Evolutionary conservation across 2,329 filamentous ascomycete species (phyloP).

Genomic region (Bipolaris gigantea): DNA sequence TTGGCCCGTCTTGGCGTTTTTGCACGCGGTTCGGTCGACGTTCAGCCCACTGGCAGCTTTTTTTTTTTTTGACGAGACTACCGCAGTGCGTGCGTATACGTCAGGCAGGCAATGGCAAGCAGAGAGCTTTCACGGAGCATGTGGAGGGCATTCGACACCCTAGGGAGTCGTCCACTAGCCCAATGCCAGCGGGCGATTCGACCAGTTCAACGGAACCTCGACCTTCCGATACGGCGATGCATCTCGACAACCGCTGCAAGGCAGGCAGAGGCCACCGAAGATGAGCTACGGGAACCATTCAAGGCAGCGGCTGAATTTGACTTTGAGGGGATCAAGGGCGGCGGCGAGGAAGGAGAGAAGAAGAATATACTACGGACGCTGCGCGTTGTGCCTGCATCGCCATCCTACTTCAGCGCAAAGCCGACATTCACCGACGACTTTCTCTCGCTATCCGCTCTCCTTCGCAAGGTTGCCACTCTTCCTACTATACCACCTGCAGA

Average conservation of each 20-base stretch:
- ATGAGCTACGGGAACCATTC: slow-evolving; percentile 32
- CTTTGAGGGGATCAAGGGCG: slow-evolving; percentile 30
- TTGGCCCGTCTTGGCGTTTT: slow-evolving; percentile 24
- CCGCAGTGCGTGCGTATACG: slow-evolving; percentile 8
- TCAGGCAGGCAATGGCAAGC: slow-evolving; percentile 33
- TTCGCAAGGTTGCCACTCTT: slow-evolving; percentile 71
- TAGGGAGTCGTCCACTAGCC: slow-evolving; percentile 24
- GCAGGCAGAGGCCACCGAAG: slow-evolving; percentile 27
- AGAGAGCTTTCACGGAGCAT: slow-evolving; percentile 37
- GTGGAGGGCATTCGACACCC: slow-evolving; percentile 28
- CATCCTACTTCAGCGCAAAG: slow-evolving; percentile 91
- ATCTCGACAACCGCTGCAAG: slow-evolving; percentile 38
- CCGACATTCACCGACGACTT: slow-evolving; percentile 85
- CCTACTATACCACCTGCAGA: slow-evolving; percentile 68
- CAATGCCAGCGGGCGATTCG: slow-evolving; percentile 29
- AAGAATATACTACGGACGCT: slow-evolving; percentile 45
- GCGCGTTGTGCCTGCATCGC: slow-evolving; percentile 78
- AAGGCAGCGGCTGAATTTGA: slow-evolving; percentile 51
- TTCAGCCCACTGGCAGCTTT: slow-evolving; percentile 9
- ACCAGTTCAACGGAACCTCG: slow-evolving; percentile 22
- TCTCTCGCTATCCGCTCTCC: slow-evolving; percentile 70
- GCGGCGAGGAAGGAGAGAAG: slow-evolving; percentile 17
- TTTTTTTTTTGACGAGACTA: slow-evolving; percentile 7
- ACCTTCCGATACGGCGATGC: slow-evolving; percentile 29
- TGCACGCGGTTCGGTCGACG: slow-evolving; percentile 11